Percentiles rank a stretch among this genome's conserved stretches.
phyloP scores from a whole-genome alignment of 164 flowering plant genomes.

The Vitis rotundifolia region DNA sequence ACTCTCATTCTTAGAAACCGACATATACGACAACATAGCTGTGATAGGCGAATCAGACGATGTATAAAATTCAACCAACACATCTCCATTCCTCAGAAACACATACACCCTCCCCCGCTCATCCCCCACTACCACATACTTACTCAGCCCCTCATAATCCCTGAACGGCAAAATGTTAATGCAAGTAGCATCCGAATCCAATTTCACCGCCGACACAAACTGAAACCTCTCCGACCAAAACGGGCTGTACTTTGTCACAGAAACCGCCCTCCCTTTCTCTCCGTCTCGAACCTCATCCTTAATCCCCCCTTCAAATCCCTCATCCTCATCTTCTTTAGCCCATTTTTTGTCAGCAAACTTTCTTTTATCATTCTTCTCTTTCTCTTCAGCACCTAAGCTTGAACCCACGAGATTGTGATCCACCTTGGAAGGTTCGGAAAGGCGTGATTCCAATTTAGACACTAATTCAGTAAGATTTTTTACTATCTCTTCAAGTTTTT shows the following conservation, averaged over 20 bases:
- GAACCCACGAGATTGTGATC: slow-evolving; percentile 11
- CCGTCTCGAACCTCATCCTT: slow-evolving; percentile 17
- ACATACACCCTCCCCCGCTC: slow-evolving; percentile 73
- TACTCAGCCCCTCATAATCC: slow-evolving; percentile 78
- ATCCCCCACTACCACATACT: slow-evolving; percentile 91
- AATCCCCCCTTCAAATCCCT: slow-evolving; percentile 4
- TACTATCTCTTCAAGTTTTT: slow-evolving; percentile 65
- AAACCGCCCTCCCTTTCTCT: slow-evolving; percentile 33
- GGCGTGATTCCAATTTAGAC: slow-evolving; percentile 50
- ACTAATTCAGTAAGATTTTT: slow-evolving; percentile 61
- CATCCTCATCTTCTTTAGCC: slow-evolving; percentile 4
- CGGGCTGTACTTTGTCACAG: slow-evolving; percentile 76
- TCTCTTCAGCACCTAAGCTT: not conserved
- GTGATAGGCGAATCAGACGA: slow-evolving; percentile 57
- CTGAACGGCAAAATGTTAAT: slow-evolving; percentile 70
- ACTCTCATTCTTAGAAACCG: slow-evolving; percentile 78
- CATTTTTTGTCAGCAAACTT: slow-evolving; percentile 7
- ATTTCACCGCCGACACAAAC: slow-evolving; percentile 82
- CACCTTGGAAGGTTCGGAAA: slow-evolving; percentile 26
- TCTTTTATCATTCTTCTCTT: slow-evolving; percentile 2
- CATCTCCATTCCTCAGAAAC: slow-evolving; percentile 78
- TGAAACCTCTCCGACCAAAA: slow-evolving; percentile 93
- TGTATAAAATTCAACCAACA: slow-evolving; percentile 56
- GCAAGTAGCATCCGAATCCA: slow-evolving; percentile 70
- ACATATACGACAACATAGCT: slow-evolving; percentile 73